Percentiles rank a stretch among this genome's conserved stretches.
Evolutionary conservation across 192 early-diverging fungal species (phyloP).

Genomic region (Coemansia umbellata): DNA sequence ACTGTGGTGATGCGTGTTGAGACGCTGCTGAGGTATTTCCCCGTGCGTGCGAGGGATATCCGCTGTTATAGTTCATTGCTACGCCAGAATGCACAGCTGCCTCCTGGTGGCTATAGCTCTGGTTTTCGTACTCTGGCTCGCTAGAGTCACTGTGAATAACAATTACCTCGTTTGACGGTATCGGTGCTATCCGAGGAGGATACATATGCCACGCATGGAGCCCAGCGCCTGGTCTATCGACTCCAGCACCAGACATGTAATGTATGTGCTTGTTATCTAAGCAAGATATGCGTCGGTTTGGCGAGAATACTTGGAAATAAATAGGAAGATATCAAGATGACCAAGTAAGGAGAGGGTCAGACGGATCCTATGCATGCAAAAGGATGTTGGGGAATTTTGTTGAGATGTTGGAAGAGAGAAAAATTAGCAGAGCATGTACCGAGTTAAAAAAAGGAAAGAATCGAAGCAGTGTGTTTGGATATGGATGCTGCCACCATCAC

Average conservation of each 20-base stretch:
- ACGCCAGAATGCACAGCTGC: not conserved
- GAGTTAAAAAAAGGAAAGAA: no score
- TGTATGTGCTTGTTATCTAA: not conserved
- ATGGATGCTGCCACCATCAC: no score
- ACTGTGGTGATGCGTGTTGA: conserved; percentile 20
- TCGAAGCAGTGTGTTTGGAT: no score
- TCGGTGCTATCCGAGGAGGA: conserved; percentile 15
- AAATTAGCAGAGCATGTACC: no score
- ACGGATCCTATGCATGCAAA: no score
- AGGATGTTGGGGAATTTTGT: no score
- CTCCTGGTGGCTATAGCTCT: not conserved
- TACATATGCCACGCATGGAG: conserved; percentile 32
- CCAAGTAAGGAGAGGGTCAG: no score
- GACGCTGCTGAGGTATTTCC: conserved; percentile 1
- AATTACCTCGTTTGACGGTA: conserved; percentile 27
- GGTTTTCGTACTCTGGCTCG: conserved; percentile 22
- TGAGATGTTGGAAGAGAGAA: no score
- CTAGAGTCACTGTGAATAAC: conserved; percentile 42
- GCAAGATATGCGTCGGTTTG: not conserved
- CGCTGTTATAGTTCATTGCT: conserved; percentile 2
- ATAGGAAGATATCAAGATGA: no score
- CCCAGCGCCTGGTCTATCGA: conserved; percentile 24
- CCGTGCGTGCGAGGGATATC: conserved; percentile 2
- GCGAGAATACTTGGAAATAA: no score
- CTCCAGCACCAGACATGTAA: conserved; percentile 31